phyloP scores from a whole-genome alignment of 331 rosid genomes.

The Quercus tomentella region DNA sequence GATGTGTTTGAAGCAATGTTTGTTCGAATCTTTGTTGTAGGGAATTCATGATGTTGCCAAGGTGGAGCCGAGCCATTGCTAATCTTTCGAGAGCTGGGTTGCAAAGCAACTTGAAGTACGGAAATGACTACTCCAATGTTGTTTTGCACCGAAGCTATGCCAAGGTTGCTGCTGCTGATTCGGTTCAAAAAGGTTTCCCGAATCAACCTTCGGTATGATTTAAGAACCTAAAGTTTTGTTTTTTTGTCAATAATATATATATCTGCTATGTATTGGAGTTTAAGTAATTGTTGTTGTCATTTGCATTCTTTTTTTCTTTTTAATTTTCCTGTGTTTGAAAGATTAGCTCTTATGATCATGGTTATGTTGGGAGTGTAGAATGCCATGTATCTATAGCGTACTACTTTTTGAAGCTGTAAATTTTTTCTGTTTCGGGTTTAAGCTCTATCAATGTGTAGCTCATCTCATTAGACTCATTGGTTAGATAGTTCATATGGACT shows the following conservation, averaged over 20 bases:
- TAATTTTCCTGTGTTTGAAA: not conserved
- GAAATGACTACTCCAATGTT: conserved; percentile 19
- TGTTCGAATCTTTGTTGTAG: not conserved
- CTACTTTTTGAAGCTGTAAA: too few relatives aligned
- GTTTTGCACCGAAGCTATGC: conserved; percentile 44
- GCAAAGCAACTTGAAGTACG: conserved; percentile 22
- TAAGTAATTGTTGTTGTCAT: not conserved
- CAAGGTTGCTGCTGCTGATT: conserved; percentile 38
- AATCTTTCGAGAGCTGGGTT: conserved; percentile 47
- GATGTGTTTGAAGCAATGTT: not conserved
- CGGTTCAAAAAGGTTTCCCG: conserved; percentile 25
- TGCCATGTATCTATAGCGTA: too few relatives aligned
- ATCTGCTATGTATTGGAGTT: not conserved
- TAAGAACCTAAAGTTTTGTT: not conserved
- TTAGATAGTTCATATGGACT: too few relatives aligned
- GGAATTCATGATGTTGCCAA: conserved; percentile 51
- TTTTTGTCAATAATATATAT: not conserved
- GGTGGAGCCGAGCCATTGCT: conserved; percentile 48
- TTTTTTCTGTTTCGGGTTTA: too few relatives aligned
- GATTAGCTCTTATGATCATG: not conserved
- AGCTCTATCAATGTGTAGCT: too few relatives aligned
- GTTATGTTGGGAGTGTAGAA: not conserved
- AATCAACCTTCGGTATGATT: conserved; percentile 36
- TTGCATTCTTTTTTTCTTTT: not conserved
- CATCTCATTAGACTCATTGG: too few relatives aligned